Percentiles rank a stretch among this genome's conserved stretches.
Conservation (phyloP, 495 filamentous ascomycete genomes). For the Elaphomyces granulatus region DNA sequence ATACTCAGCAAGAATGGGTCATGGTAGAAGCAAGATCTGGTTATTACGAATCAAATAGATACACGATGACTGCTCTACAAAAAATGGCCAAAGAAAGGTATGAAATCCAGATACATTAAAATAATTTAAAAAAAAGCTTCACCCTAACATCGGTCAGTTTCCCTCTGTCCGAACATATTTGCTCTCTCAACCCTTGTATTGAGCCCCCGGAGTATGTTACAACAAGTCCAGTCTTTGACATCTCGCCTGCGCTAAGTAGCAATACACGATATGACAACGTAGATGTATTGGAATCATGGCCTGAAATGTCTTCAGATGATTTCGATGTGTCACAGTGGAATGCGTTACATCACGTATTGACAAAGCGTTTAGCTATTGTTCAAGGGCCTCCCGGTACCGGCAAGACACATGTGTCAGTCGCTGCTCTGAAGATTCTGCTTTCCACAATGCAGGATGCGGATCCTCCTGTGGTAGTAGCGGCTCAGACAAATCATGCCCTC, state of each 20-base stretch:
- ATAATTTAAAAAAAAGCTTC: slow-evolving; percentile 20
- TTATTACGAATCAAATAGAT: slow-evolving; percentile 61
- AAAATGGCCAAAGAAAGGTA: slow-evolving; percentile 47
- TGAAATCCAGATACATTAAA: slow-evolving; percentile 22
- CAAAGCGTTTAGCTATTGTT: slow-evolving; percentile 59
- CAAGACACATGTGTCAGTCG: slow-evolving; percentile 65
- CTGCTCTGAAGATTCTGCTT: slow-evolving; percentile 54
- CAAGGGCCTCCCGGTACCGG: slow-evolving; percentile 92
- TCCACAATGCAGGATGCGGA: slow-evolving; percentile 42
- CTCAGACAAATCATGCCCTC: slow-evolving; percentile 87
- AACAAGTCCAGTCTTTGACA: slow-evolving; percentile 30
- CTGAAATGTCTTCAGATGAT: slow-evolving; percentile 27
- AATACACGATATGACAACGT: slow-evolving; percentile 15
- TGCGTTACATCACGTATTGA: slow-evolving; percentile 56
- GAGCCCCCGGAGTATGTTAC: slow-evolving; percentile 35
- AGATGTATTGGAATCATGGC: slow-evolving; percentile 38
- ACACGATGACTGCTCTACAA: slow-evolving; percentile 61
- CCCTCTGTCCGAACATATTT: slow-evolving; percentile 47
- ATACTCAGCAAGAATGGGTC: slow-evolving; percentile 54
- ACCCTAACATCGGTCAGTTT: slow-evolving; percentile 30
- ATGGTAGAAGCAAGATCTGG: slow-evolving; percentile 63
- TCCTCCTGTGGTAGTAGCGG: slow-evolving; percentile 63
- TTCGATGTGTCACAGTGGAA: slow-evolving; percentile 56
- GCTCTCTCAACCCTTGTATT: slow-evolving; percentile 33
- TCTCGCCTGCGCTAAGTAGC: slow-evolving; percentile 22